Evolutionary conservation across 2,329 filamentous ascomycete species (phyloP), one percentile per base, ranked within the genome.

Genomic region (Talaromyces amestolkiae): DNA sequence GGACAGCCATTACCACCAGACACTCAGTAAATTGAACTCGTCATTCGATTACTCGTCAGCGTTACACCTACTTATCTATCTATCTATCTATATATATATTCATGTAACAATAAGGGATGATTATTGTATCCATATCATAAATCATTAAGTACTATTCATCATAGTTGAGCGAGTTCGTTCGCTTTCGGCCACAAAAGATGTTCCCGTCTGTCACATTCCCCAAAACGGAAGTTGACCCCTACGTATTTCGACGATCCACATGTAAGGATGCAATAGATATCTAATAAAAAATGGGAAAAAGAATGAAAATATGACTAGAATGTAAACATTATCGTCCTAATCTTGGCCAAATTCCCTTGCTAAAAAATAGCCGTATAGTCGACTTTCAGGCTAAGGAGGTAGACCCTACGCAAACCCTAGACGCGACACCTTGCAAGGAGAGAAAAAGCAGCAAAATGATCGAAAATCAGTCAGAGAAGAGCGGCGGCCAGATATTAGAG

Each of bases 1-100:
- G 49, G 58, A 58, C 66, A 68, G 67, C 65, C 68, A 58, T 69
- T 80, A 68, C 78, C 78, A 56, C 78, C 78, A 51, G 78, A 80
- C 67, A 79, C 76, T 56, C 78, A 76, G 65, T 75, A 71, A 69
- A 37, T 22, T n/a, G 3, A 15, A 3, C 4, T 37, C 11, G 17
- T 19, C 17, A 22, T 9, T 19, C 2, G 1, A 24, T 37, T 11
- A 17, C 5, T 24, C 6, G 33, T 56, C 53, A 24, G 33, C 11
- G 4, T 35, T 56, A 56, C n/a, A 37, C 35, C 9, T 7, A 37
- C 35, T 1, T 37, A 7, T n/a, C n/a, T n/a, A n/a, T n/a, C n/a
- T n/a, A n/a, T n/a, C n/a, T n/a, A n/a, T n/a, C n/a, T 37, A 4
- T 37, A 11, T 5, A 37, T 10, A 31, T 31, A 6, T 37, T 13